Base-by-base conservation (phyloP, 2,329 filamentous ascomycete genomes). In the Botrytis aclada region DNA sequence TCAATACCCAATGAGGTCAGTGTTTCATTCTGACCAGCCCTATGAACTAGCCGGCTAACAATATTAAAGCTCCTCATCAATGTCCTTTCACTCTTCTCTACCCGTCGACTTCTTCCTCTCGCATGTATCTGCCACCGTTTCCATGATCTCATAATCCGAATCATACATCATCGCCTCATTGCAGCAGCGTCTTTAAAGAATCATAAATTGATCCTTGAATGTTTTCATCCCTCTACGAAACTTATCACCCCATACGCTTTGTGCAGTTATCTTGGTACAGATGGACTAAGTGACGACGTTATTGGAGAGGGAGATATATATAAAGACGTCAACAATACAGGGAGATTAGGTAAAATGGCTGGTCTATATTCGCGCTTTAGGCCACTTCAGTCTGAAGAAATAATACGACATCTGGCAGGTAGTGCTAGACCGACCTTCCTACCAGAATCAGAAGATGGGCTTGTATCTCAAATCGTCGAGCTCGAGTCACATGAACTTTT, bases 121-220 rank as follows among this genome's bases (percentile, higher is more conserved):
- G 85, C 88, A 60, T 79, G 85, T 63, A 84, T 91, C 71, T 92
- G 87, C 71, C 88, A 85, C 43, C 89, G 88, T 56, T 88, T 94
- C 77, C 86, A 91, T 80, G 87, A 85, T 58, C 79, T 92, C 58
- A 85, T 92, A 72, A 82, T 90, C 7, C 87, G 88, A 39, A 86
- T 93, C 62, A 82, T 94, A 12, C 88, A 92, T 75, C 85, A 87
- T 66, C 89, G 92, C 47, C 84, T 94, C 2, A 82, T 90, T 64
- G 81, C 86, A 32, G 88, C 89, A 32, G 86, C 89, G 7, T 83
- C 86, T 4, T 82, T 91, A 12, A 74, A 74, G 67, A 86, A 89
- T 54, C 88, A 93, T 78, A 88, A 90, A 71, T 82, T 96, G 56
- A 88, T 95, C 54, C 87, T 97, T 60, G 92, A 95, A 83, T 93